A percentile compares a stretch with the other conserved stretches of the same genome.
Conservation (phyloP, 768 basidiomycete species). For the Tephrocybe sp. region DNA sequence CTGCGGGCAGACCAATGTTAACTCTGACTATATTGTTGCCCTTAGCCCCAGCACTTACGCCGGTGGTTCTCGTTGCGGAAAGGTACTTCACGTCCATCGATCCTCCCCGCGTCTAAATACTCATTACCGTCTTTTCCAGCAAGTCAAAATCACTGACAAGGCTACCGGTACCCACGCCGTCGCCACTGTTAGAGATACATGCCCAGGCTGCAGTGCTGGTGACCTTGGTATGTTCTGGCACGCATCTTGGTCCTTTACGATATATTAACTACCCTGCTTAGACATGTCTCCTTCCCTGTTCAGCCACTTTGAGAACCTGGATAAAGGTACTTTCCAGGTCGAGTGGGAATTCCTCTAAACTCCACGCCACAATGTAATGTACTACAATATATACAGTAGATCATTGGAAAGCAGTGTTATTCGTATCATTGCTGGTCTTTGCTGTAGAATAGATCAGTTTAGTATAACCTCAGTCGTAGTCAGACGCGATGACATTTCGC, state of each 20-base stretch:
- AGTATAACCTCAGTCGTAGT: neutral
- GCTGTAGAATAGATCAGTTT: neutral
- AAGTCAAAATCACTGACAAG: constrained; percentile 17
- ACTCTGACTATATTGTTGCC: constrained; percentile 25
- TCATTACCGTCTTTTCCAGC: constrained; percentile 5
- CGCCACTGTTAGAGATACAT: constrained; percentile 22
- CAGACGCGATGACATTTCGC: neutral
- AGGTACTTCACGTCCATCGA: constrained; percentile 10
- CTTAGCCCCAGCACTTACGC: constrained; percentile 19
- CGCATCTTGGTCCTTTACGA: neutral
- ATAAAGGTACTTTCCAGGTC: constrained; percentile 16
- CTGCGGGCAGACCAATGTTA: constrained; percentile 21
- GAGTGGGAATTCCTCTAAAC: constrained; percentile 16
- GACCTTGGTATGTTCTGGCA: constrained; percentile 21
- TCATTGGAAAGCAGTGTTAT: neutral
- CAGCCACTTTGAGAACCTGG: constrained; percentile 16
- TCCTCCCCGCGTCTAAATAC: neutral
- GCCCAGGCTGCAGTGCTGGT: constrained; percentile 18
- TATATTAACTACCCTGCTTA: constrained; percentile 8
- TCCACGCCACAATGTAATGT: neutral
- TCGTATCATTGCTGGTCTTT: constrained; percentile 10
- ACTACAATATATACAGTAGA: neutral
- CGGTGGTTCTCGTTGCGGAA: constrained; percentile 19
- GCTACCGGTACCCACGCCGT: constrained; percentile 14
- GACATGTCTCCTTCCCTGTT: constrained; percentile 25